Evolutionary conservation across 1,284 basidiomycete species (phyloP), one percentile per base, ranked within the genome.

Genomic region (Farysia itapuensis): DNA sequence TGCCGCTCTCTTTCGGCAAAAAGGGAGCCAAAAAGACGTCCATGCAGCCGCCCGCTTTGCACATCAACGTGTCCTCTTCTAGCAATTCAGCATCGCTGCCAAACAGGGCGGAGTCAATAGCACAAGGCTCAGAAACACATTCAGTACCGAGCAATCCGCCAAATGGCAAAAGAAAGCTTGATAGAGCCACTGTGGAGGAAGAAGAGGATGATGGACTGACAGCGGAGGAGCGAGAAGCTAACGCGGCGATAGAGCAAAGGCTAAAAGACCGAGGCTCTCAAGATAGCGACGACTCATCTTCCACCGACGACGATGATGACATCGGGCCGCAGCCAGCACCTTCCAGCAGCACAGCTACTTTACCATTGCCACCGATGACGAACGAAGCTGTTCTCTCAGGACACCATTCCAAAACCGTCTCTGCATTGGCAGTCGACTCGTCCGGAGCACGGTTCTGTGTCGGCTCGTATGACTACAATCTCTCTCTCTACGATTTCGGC

Each of bases 401-500:
- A 75, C 91, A 95, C 77, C 94, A 98, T 76, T 87, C 84, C 14
- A 98, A 82, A 81, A 89, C 94, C 35, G 85, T 97, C 18, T 90
- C 92, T 4, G 91, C 94, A 1, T 80, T 99, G 20, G 84, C 90
- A 0, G 80, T 98, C 29, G 95, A 99, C 76, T 86, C 90, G 0
- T 89, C 92, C 12, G 95, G 95, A 35, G 90, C 93, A 3, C 85
- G 95, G 22, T 80, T 99, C 22, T 80, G 89, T 5, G 89, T 90
- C 2, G 95, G 95, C 9, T 89, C 88, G 14, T 88, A 96, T 78
- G 95, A 99, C 79, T 97, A 97, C 74, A 90, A 94, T 77, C 87
- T 89, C 78, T 97, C 97, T 78, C 79, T 98, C 40, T 99, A 93
- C 93, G 95, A 99, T 78, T 98, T 98, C 79, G 95, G 94, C 69